These are phyloP conservation scores for Zea luxurians DNA, from an alignment of 176 grass and related monocot species.

Conservation along the genomic window DNA sequence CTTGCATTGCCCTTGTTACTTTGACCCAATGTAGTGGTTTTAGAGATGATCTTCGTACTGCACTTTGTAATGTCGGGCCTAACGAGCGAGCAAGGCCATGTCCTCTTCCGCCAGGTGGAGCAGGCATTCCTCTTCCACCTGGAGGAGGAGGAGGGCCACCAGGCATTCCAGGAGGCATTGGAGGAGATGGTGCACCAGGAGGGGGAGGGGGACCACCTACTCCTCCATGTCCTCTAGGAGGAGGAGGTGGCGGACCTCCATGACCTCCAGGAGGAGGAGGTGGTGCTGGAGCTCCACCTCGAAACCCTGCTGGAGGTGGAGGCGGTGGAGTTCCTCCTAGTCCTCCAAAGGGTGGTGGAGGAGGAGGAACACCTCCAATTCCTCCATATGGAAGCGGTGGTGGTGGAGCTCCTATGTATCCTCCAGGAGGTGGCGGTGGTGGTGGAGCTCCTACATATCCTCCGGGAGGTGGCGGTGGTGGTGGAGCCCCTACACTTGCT, in stretches of 20 bases:
- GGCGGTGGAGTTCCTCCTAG: conserved; percentile 31
- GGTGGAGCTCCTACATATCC: not conserved
- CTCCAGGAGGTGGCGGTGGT: not conserved
- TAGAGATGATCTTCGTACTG: conserved; percentile 60
- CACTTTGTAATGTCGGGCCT: conserved; percentile 38
- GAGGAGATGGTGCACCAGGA: conserved; percentile 50
- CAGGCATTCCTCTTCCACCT: conserved; percentile 49
- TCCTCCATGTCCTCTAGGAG: conserved; percentile 54
- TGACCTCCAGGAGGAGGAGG: conserved; percentile 41
- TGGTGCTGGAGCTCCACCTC: conserved; percentile 47
- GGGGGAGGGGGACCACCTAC: conserved; percentile 25
- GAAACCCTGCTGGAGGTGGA: conserved; percentile 40
- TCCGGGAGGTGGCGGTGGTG: conserved; percentile 26
- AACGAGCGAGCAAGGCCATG: conserved; percentile 52
- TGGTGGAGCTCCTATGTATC: conserved; percentile 15
- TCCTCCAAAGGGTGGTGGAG: conserved; percentile 29
- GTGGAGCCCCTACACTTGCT: not conserved
- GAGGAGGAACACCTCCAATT: conserved; percentile 34
- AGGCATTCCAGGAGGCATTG: conserved; percentile 48
- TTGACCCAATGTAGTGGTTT: conserved; percentile 95
- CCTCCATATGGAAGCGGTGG: conserved; percentile 17
- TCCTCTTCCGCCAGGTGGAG: conserved; percentile 65
- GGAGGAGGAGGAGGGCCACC: conserved; percentile 67
- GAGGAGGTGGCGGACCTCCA: conserved; percentile 53
- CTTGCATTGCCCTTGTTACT: conserved; percentile 87